phyloP scores from a whole-genome alignment of 2,329 filamentous ascomycete species.

The Rutstroemia sp. region DNA sequence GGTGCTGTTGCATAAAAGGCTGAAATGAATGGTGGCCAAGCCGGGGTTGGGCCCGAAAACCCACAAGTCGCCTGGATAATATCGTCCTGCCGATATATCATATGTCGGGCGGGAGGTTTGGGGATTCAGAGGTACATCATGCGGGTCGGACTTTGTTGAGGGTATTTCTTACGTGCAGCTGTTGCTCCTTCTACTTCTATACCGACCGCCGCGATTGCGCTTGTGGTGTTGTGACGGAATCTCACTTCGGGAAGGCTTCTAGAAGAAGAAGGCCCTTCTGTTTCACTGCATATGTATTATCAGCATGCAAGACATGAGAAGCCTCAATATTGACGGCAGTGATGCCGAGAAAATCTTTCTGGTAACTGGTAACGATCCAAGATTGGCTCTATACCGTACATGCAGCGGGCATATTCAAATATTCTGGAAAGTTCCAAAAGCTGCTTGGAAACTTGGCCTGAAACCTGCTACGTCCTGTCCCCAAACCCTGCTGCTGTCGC shows the following conservation, averaged over 20 bases:
- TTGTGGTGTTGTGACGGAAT: neutral
- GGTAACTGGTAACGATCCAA: neutral
- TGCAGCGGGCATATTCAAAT: neutral
- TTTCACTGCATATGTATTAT: slow-evolving; percentile 6
- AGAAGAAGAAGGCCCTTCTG: slow-evolving; percentile 2
- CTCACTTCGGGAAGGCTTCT: neutral
- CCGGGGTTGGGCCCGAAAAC: neutral
- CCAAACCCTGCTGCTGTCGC: neutral
- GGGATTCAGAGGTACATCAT: neutral
- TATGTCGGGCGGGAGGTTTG: too few species aligned
- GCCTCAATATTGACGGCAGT: neutral
- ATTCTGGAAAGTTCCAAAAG: neutral
- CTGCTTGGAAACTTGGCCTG: neutral
- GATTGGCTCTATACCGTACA: neutral
- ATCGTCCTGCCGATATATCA: too few species aligned
- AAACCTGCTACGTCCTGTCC: neutral
- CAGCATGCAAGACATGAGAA: neutral
- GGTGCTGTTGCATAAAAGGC: neutral
- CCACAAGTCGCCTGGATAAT: neutral
- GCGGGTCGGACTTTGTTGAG: neutral
- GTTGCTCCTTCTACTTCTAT: neutral
- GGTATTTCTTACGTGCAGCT: neutral
- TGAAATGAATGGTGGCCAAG: slow-evolving; percentile 3
- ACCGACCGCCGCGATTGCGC: neutral
- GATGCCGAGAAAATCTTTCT: neutral